Base-by-base conservation (phyloP, 306 rosid species). In the Styphnolobium japonicum region DNA sequence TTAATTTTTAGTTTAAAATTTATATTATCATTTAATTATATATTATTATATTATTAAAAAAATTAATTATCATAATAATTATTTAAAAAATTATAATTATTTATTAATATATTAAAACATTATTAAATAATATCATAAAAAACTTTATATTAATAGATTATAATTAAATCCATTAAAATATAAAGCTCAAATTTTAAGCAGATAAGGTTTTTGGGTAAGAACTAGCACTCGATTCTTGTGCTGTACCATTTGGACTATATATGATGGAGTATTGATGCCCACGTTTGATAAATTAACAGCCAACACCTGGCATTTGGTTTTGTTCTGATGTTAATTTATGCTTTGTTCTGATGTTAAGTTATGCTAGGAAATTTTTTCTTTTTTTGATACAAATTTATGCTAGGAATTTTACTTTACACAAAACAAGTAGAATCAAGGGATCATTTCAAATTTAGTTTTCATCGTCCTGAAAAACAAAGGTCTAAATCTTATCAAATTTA, bases 151-250 rank as follows among this genome's bases (percentile, higher is more conserved):
- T n/a, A n/a, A n/a, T n/a, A n/a, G n/a, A n/a, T n/a, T n/a, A n/a
- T n/a, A n/a, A n/a, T n/a, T n/a, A n/a, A n/a, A n/a, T n/a, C n/a
- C n/a, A n/a, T n/a, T n/a, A n/a, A n/a, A n/a, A n/a, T n/a, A n/a
- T n/a, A n/a, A n/a, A n/a, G 22, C 3, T 46, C 7, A 4, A 33
- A 22, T 18, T 75, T 57, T 19, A 33, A 79, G 46, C 14, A 51
- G 84, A 80, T 64, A 80, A 64, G 45, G 37, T 22, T 43, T 25
- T 45, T 11, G 57, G 65, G 37, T 61, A 69, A 61, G 51, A 64
- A 64, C 68, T 29, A 80, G 23, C 31, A 34, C 52, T 64, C n/a
- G 74, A 64, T 80, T 64, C 31, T 71, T 14, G 84, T 27, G 48
- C 29, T 25, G 58, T 52, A 4, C 16, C 60, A 51, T 18, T 36